phyloP scores from a whole-genome alignment of 257 asterid species.

The Paulownia fortunei region DNA sequence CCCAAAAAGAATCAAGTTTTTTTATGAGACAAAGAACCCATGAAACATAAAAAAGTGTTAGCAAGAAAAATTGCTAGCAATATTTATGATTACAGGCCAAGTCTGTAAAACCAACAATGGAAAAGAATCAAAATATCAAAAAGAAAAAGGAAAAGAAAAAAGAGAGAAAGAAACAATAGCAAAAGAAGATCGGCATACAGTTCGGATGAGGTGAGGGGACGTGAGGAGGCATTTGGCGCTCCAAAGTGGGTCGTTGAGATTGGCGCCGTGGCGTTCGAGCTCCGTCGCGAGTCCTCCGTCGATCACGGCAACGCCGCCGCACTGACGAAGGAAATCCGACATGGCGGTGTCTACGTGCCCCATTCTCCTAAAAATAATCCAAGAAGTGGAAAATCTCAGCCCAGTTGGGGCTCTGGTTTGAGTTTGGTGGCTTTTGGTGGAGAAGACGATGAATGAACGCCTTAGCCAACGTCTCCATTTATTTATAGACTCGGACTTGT shows the following conservation, averaged over 20 bases:
- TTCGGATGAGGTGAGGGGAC: conserved; percentile 81
- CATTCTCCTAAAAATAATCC: conserved; percentile 39
- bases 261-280: conserved; percentile 86
- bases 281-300: conserved; percentile 98
- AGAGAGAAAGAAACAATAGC: neutral
- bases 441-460: neutral
- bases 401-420: conserved; percentile 22
- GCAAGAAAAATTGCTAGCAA: neutral
- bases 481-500: conserved; percentile 20
- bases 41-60: neutral
- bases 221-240: conserved; percentile 90
- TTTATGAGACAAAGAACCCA: neutral
- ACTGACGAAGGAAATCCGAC: conserved; percentile 66
- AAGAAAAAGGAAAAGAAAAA: neutral
- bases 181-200: conserved; percentile 42
- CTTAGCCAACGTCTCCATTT: conserved; percentile 24
- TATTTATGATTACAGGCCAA: no score
- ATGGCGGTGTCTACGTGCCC: conserved; percentile 46
- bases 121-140: neutral
- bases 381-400: conserved; percentile 16
- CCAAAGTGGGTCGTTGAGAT: conserved; percentile 92
- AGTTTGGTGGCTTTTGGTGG: conserved; percentile 18
- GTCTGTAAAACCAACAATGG: neutral
- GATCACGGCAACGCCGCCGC: conserved; percentile 81
- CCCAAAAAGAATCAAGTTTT: neutral